Conservation (phyloP, 2,329 filamentous ascomycete genomes). For the Colletotrichum gigasporum region DNA sequence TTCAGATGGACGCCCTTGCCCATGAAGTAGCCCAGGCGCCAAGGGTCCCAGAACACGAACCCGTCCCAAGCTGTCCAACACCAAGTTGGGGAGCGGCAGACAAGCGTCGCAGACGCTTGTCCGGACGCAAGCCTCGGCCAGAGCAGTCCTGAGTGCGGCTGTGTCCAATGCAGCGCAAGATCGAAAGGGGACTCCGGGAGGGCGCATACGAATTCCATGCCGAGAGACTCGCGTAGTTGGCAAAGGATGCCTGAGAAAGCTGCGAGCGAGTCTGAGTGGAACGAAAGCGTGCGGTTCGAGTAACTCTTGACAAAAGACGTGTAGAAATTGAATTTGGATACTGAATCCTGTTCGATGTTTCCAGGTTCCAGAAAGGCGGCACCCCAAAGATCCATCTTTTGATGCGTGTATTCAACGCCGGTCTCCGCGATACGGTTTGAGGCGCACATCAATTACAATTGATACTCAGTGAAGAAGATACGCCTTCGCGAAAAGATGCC, state of each 20-base stretch:
- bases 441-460: background rate
- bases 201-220: background rate
- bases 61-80: slow-evolving; percentile 7
- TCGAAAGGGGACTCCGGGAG: background rate
- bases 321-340: background rate
- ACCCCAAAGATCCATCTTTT: background rate
- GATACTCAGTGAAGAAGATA: background rate
- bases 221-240: background rate
- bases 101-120: fast-evolving
- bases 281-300: background rate
- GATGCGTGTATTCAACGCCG: background rate
- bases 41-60: background rate
- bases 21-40: background rate
- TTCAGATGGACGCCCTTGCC: background rate
- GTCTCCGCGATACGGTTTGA: background rate
- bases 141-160: background rate
- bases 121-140: fast-evolving
- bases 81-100: background rate
- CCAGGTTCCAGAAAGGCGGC: background rate
- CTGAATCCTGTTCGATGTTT: background rate
- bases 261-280: background rate
- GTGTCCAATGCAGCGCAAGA: background rate
- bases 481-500: background rate
- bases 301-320: background rate
- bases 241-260: background rate